These are phyloP conservation scores for Suhomyces xylopsoci DNA, from an alignment of 805 yeast species.

Conservation along the genomic window DNA sequence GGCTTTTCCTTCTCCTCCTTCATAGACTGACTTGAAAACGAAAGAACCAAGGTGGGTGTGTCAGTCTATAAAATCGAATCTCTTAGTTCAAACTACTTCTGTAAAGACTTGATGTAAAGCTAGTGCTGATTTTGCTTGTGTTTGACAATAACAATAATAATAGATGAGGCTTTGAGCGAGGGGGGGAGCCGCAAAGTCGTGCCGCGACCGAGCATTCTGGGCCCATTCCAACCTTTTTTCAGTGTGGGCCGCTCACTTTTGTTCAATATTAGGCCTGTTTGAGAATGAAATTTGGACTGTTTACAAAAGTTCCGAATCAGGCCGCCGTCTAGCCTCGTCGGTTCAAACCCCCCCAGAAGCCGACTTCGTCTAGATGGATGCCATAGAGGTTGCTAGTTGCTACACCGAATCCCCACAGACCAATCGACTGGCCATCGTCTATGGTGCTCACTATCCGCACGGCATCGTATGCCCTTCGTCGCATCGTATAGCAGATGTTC, in stretches of 20 bases:
- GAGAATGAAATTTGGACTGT: background rate
- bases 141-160: background rate
- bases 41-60: slow-evolving; percentile 3
- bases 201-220: background rate
- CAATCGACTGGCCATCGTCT: too few species aligned
- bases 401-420: background rate
- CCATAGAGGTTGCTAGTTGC: background rate
- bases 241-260: background rate
- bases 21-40: slow-evolving; percentile 3
- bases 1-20: background rate
- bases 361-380: background rate
- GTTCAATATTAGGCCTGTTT: background rate
- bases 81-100: background rate
- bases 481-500: background rate
- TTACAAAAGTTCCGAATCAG: background rate
- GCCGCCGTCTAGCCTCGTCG: background rate
- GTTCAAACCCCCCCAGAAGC: background rate
- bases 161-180: background rate
- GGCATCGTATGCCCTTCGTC: background rate
- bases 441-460: background rate
- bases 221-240: background rate
- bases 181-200: background rate
- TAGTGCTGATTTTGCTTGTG: background rate
- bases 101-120: background rate
- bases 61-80: background rate